Evolutionary conservation across 139 green algal species (phyloP).

Genomic region (Nannochloris sp.): DNA sequence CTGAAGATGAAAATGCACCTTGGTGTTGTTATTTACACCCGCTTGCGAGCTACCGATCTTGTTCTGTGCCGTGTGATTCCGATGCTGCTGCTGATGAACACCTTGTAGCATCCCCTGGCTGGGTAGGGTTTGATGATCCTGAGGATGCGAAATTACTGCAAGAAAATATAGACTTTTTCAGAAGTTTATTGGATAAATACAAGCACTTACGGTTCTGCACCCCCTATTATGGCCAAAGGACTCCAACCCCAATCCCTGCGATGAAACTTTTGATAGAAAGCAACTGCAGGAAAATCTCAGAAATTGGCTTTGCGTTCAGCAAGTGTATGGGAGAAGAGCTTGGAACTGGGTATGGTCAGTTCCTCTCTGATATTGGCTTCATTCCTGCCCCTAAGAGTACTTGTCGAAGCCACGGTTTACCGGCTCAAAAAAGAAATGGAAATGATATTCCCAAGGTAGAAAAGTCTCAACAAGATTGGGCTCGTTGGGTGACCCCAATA

Average conservation of each 20-base stretch:
- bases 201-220: not conserved
- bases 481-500: not conserved
- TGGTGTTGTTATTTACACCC: slow-evolving; percentile 1
- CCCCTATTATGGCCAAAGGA: no score
- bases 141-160: not conserved
- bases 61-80: not conserved
- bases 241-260: no score
- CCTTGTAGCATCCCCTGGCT: not conserved
- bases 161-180: slow-evolving; percentile 11
- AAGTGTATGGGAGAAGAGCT: no score
- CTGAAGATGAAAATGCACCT: not conserved
- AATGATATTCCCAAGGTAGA: no score
- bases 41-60: not conserved
- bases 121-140: not conserved
- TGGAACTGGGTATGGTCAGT: slow-evolving; percentile 6
- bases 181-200: not conserved
- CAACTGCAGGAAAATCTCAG: no score
- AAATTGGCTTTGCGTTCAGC: no score
- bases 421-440: no score
- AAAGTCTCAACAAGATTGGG: slow-evolving; percentile 8
- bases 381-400: not conserved
- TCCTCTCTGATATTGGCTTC: slow-evolving; percentile 1
- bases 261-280: no score
- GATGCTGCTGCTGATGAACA: slow-evolving; percentile 3
- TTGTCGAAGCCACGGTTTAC: no score